phyloP scores from a whole-genome alignment of 768 basidiomycete genomes.

The Lactarius hengduanensis region DNA sequence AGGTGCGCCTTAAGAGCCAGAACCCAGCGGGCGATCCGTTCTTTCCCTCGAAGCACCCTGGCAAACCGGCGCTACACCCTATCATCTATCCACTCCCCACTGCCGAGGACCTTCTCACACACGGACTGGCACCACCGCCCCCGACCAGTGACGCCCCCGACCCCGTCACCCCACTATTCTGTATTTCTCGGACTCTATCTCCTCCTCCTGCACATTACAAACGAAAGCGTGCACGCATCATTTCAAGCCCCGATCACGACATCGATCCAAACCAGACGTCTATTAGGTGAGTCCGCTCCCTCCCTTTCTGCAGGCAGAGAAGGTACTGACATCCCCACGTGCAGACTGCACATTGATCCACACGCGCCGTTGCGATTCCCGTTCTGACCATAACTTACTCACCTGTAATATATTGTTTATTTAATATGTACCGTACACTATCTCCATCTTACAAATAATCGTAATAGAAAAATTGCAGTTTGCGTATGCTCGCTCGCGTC shows the following conservation, averaged over 20 bases:
- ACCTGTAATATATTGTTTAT: conserved; percentile 16
- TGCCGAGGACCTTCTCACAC: conserved; percentile 12
- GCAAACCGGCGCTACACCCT: conserved; percentile 1
- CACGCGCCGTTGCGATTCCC: conserved; percentile 12
- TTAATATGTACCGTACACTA: conserved; percentile 9
- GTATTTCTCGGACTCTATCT: conserved; percentile 5
- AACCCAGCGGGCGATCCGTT: neutral
- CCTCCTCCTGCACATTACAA: conserved; percentile 24
- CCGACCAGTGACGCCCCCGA: neutral
- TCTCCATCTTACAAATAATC: conserved; percentile 9
- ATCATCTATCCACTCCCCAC: conserved; percentile 25
- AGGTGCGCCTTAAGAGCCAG: neutral
- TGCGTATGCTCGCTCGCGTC: neutral
- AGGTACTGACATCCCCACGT: conserved; percentile 6
- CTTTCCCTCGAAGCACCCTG: neutral
- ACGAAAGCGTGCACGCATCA: conserved; percentile 20
- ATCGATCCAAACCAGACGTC: conserved; percentile 10
- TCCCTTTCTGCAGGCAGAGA: neutral
- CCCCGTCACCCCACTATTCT: neutral
- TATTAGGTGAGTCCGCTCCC: conserved; percentile 18
- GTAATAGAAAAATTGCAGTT: neutral
- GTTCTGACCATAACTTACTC: conserved; percentile 13
- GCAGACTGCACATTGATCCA: conserved; percentile 5
- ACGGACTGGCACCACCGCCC: conserved; percentile 8
- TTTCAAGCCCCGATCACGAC: conserved; percentile 15